phyloP scores from a whole-genome alignment of 768 basidiomycete species.

The Cystobasidium tubakii region DNA sequence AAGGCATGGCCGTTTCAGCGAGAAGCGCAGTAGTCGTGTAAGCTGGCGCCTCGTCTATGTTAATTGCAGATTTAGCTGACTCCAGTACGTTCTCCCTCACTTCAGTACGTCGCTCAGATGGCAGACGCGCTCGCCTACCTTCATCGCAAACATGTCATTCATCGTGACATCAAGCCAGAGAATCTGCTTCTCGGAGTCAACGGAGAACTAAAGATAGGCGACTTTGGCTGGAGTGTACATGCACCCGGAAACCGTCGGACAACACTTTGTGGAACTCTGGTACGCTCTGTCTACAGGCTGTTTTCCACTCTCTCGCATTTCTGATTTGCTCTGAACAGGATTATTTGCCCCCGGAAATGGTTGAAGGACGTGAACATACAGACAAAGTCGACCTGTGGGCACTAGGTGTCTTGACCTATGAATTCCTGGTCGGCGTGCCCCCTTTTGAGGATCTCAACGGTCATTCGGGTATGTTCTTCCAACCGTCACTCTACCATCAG shows the following conservation, averaged over 20 bases:
- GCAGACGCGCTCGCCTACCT: conserved; percentile 88
- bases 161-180: conserved; percentile 98
- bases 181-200: conserved; percentile 89
- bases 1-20: conserved; percentile 77
- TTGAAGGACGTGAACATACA: conserved; percentile 80
- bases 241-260: conserved; percentile 71
- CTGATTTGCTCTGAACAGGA: conserved; percentile 56
- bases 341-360: conserved; percentile 98
- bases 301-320: not conserved
- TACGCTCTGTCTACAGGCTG: not conserved
- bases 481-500: not conserved
- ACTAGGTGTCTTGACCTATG: conserved; percentile 89
- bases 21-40: conserved; percentile 67
- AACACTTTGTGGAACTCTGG: not conserved
- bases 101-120: conserved; percentile 92
- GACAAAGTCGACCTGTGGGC: conserved; percentile 96
- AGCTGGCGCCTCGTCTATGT: conserved; percentile 36
- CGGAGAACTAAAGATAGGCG: conserved; percentile 94
- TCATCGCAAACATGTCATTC: conserved; percentile 93
- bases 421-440: conserved; percentile 78
- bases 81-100: not conserved
- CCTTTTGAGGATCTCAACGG: conserved; percentile 81
- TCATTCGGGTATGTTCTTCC: conserved; percentile 59
- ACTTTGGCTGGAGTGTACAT: conserved; percentile 98
- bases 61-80: not conserved